Conservation (phyloP, 805 yeast species). For the Zygosaccharomyces siamensis region DNA sequence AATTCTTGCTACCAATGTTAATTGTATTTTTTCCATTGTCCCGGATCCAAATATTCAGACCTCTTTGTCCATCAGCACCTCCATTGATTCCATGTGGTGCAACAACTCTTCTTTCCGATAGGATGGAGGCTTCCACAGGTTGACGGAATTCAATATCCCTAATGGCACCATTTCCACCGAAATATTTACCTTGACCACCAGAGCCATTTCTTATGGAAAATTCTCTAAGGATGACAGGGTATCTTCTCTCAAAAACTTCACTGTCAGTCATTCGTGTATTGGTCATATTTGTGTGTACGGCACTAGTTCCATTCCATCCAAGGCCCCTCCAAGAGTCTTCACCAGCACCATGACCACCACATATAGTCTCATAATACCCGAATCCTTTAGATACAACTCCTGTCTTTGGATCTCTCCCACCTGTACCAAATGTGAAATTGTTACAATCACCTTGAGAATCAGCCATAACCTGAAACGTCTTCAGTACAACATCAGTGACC, state of each 20-base stretch:
- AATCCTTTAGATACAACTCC: conserved; percentile 51
- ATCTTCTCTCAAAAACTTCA: conserved; percentile 81
- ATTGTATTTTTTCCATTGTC: conserved; percentile 32
- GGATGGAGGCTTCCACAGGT: conserved; percentile 69
- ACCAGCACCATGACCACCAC: conserved; percentile 92
- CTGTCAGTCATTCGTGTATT: conserved; percentile 91
- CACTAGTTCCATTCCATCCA: conserved; percentile 79
- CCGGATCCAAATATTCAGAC: conserved; percentile 55
- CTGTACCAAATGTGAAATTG: conserved; percentile 86
- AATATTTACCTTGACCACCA: conserved; percentile 71
- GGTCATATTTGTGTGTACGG: conserved; percentile 93
- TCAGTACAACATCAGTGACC: conserved; percentile 81
- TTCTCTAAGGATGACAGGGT: conserved; percentile 73
- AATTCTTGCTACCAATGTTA: conserved; percentile 68
- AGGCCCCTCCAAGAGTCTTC: conserved; percentile 48
- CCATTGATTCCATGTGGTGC: conserved; percentile 87
- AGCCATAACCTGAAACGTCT: conserved; percentile 84
- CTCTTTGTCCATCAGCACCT: conserved; percentile 72
- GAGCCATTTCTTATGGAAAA: conserved; percentile 66
- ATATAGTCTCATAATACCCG: conserved; percentile 91
- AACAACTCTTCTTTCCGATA: conserved; percentile 78
- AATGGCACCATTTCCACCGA: conserved; percentile 83
- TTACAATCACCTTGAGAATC: conserved; percentile 96
- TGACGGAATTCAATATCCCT: conserved; percentile 78
- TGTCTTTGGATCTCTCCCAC: conserved; percentile 52